phyloP scores from a whole-genome alignment of 139 green algal species.

The Mesotaenium endlicherianum region DNA sequence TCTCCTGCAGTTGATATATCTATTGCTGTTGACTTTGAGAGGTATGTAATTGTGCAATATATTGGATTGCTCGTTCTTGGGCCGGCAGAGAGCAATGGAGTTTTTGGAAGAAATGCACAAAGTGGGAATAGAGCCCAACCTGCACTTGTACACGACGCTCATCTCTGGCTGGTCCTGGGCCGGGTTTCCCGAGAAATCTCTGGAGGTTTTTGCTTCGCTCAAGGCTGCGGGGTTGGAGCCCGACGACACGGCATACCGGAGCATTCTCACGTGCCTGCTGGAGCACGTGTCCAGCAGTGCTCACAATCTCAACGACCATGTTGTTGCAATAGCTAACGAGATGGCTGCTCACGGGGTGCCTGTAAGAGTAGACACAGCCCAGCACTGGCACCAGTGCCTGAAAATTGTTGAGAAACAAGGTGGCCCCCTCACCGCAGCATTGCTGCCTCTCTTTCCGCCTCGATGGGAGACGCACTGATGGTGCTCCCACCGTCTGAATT shows the following conservation, averaged over 20 bases:
- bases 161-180: slow-evolving; percentile 5
- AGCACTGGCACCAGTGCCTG: neutral
- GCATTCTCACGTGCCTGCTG: neutral
- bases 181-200: neutral
- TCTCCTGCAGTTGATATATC: neutral
- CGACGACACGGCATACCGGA: neutral
- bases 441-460: neutral
- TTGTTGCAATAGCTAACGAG: neutral
- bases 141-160: neutral
- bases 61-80: neutral
- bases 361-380: neutral
- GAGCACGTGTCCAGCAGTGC: neutral
- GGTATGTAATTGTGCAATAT: neutral
- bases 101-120: neutral
- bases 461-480: too few species aligned
- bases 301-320: neutral
- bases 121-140: neutral
- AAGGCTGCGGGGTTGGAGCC: neutral
- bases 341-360: neutral
- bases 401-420: neutral
- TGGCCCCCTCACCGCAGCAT: neutral
- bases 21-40: neutral
- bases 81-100: neutral
- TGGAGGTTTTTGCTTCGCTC: neutral
- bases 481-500: too few species aligned